These are phyloP conservation scores for Xylariaceae sp. DNA, from an alignment of 2,329 filamentous ascomycete genomes.

Conservation along the genomic window DNA sequence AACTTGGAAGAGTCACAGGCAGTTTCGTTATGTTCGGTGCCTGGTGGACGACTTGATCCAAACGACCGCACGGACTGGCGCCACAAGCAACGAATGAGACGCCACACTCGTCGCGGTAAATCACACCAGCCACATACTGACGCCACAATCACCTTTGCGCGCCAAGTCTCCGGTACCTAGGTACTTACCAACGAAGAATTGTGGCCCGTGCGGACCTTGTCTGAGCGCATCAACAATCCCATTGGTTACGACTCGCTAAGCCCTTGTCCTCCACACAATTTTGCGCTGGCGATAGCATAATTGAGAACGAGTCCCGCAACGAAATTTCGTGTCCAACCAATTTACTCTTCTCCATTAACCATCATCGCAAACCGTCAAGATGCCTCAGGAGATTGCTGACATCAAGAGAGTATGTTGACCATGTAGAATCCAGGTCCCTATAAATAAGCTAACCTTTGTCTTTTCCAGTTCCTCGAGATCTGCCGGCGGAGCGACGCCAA, in stretches of 20 bases:
- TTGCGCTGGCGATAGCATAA: conserved; percentile 25
- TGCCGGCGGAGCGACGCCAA: conserved; percentile 99
- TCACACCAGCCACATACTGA: conserved; percentile 18
- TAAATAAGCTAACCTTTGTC: conserved; percentile 26
- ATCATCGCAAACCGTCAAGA: conserved; percentile 59
- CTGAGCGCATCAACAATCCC: too few species aligned
- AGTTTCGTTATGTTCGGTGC: background rate
- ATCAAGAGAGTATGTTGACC: conserved; percentile 69
- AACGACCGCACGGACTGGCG: background rate
- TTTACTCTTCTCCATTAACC: conserved; percentile 23
- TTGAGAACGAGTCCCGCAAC: conserved; percentile 15
- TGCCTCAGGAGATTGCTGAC: conserved; percentile 97
- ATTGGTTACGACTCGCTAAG: conserved; percentile 16
- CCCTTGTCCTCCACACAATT: conserved; percentile 30
- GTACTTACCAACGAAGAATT: too few species aligned
- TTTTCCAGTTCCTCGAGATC: conserved; percentile 94
- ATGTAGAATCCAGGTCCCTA: background rate
- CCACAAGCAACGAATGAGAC: background rate
- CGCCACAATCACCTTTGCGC: too few species aligned
- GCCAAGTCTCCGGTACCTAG: too few species aligned
- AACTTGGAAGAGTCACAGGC: background rate
- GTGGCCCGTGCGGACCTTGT: too few species aligned
- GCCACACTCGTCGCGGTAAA: conserved; percentile 20
- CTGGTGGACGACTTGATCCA: too few species aligned
- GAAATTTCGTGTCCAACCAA: conserved; percentile 16